phyloP scores from a whole-genome alignment of 306 rosid species.

The Crotalaria pallida region DNA sequence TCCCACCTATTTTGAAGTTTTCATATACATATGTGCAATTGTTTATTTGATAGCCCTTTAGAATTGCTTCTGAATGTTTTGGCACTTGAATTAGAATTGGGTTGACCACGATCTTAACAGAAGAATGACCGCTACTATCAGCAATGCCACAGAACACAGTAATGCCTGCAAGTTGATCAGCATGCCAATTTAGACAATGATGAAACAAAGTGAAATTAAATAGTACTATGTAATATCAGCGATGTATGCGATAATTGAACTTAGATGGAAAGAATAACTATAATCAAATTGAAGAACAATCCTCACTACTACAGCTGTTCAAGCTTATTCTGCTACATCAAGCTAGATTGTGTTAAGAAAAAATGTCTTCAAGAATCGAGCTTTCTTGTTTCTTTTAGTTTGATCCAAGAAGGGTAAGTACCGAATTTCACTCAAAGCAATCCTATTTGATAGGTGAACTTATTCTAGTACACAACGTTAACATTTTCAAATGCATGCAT shows the following conservation, averaged over 20 bases:
- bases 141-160: constrained; percentile 42
- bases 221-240: not conserved
- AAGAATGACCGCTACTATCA: constrained; percentile 41
- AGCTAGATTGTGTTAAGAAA: not conserved
- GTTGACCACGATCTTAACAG: constrained; percentile 32
- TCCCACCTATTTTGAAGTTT: not conserved
- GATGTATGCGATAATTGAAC: constrained; percentile 2
- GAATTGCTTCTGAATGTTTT: constrained; percentile 20
- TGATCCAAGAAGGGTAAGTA: not conserved
- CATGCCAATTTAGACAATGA: constrained; percentile 16
- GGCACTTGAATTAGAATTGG: constrained; percentile 2
- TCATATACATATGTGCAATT: constrained; percentile 26
- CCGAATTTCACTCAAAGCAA: not conserved
- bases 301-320: not conserved
- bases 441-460: not conserved
- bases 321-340: not conserved
- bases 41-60: constrained; percentile 1
- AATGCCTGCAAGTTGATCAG: constrained; percentile 66
- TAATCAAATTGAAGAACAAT: not conserved
- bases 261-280: not conserved
- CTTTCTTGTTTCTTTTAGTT: not conserved
- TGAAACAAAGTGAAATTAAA: not conserved
- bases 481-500: not conserved
- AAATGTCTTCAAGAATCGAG: not conserved
- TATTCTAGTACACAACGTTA: not conserved